Conservation (phyloP, 106 monocot genomes). For the Apostasia shenzhenica region DNA sequence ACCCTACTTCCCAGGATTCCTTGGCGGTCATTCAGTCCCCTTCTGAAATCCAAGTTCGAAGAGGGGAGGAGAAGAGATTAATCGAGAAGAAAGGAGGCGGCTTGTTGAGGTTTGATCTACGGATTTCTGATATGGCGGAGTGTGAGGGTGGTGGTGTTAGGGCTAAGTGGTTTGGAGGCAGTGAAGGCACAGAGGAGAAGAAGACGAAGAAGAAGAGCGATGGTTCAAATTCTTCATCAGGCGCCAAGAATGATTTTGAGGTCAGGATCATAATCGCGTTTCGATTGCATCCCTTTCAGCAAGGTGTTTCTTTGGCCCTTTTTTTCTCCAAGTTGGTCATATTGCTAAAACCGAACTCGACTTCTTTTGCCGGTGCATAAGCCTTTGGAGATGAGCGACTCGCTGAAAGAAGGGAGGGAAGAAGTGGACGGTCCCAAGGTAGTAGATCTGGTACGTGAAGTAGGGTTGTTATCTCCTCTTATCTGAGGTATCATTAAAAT, state of each 20-base stretch:
- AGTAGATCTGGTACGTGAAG: neutral
- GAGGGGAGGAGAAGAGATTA: no score
- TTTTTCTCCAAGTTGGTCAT: neutral
- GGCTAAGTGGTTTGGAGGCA: neutral
- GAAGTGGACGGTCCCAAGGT: neutral
- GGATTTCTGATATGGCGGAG: no score
- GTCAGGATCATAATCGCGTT: neutral
- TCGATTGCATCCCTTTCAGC: neutral
- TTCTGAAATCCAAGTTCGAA: no score
- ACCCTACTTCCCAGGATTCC: no score
- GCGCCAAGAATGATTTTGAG: neutral
- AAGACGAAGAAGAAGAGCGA: neutral
- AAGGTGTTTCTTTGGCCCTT: neutral
- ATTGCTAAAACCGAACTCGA: no score
- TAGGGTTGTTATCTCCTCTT: neutral
- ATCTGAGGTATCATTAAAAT: no score
- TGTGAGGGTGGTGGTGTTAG: neutral
- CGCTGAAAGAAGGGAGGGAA: neutral
- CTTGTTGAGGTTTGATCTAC: no score
- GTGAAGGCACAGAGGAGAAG: neutral
- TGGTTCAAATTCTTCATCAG: neutral
- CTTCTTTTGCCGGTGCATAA: no score
- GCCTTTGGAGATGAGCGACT: no score
- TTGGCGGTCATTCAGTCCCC: no score
- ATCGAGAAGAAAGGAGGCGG: no score